These are phyloP conservation scores for Ceratobasidium sp. DNA, from an alignment of 1,284 basidiomycete species.

Conservation along the genomic window DNA sequence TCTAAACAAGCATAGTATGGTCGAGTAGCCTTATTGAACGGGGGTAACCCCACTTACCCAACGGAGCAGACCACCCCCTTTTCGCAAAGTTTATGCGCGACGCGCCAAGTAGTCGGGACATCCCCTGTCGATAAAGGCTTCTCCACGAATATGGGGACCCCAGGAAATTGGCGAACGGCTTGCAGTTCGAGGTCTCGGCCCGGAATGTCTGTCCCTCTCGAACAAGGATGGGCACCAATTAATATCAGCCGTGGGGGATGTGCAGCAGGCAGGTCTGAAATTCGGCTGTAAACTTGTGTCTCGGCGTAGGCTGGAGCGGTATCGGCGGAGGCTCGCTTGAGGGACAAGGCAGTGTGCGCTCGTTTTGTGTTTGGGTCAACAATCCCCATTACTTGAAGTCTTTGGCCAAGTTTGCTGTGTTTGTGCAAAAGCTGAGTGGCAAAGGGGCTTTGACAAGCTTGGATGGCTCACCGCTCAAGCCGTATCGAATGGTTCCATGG, in stretches of 20 bases:
- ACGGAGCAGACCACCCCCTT: slow-evolving; percentile 86
- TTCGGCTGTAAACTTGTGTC: slow-evolving; percentile 87
- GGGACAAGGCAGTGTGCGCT: slow-evolving; percentile 83
- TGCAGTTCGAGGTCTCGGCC: slow-evolving; percentile 92
- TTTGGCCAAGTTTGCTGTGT: slow-evolving; percentile 90
- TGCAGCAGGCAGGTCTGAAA: slow-evolving; percentile 81
- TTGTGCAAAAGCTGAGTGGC: slow-evolving; percentile 46
- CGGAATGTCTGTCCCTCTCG: slow-evolving; percentile 82
- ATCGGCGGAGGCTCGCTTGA: slow-evolving; percentile 95
- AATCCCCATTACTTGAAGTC: slow-evolving; percentile 94
- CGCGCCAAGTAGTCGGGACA: slow-evolving; percentile 59
- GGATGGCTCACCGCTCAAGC: slow-evolving; percentile 81
- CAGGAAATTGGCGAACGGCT: slow-evolving; percentile 90
- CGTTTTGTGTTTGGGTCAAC: slow-evolving; percentile 93
- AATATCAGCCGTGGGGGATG: slow-evolving; percentile 76
- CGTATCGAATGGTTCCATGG: slow-evolving; percentile 97
- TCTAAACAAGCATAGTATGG: slow-evolving; percentile 50
- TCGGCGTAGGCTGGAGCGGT: slow-evolving; percentile 89
- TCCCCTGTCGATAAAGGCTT: slow-evolving; percentile 93
- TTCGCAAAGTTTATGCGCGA: slow-evolving; percentile 72
- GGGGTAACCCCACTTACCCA: slow-evolving; percentile 68
- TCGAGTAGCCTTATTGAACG: slow-evolving; percentile 11
- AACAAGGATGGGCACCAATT: slow-evolving; percentile 93
- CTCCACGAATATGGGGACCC: slow-evolving; percentile 91
- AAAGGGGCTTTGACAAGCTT: neutral